A percentile compares a stretch with the other conserved stretches of the same genome.
Conservation (phyloP, 2,329 filamentous ascomycete genomes). For the Exserohilum turcica region DNA sequence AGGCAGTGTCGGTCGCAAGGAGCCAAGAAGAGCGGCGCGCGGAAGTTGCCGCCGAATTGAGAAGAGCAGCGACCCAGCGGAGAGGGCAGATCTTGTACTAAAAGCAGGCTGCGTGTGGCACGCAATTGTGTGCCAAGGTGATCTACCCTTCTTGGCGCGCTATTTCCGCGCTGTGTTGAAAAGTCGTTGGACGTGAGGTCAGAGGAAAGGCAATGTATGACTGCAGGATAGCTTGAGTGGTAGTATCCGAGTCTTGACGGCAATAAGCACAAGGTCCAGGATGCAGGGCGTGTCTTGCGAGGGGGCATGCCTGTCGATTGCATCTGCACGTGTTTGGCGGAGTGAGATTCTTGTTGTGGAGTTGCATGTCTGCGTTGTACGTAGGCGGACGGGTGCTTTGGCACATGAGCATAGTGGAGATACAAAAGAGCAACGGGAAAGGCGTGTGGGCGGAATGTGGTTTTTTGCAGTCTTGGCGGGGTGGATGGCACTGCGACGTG, state of each 20-base stretch:
- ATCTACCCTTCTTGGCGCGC: slow-evolving; percentile 26
- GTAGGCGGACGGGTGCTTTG: background rate
- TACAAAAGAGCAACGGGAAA: no score
- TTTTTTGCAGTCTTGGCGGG: background rate
- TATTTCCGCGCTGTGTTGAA: slow-evolving; percentile 15
- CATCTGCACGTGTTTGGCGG: background rate
- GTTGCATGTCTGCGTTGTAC: background rate
- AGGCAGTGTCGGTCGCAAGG: background rate
- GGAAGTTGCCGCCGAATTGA: slow-evolving; percentile 2
- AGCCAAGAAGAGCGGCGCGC: background rate
- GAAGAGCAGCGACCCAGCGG: slow-evolving; percentile 5
- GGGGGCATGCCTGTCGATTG: background rate
- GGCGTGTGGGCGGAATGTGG: no score
- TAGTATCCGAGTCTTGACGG: slow-evolving; percentile 17
- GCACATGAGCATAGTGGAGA: background rate
- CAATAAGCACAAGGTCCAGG: slow-evolving; percentile 18
- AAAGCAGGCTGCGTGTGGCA: slow-evolving; percentile 11
- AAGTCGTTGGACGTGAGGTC: slow-evolving; percentile 1
- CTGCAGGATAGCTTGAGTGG: slow-evolving; percentile 3
- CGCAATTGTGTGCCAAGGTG: slow-evolving; percentile 26
- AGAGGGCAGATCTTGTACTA: slow-evolving; percentile 20
- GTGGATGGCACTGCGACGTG: background rate
- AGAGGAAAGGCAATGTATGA: slow-evolving; percentile 3
- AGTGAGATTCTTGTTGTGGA: no score
- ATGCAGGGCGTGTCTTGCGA: slow-evolving; percentile 5